Evolutionary conservation across 495 filamentous ascomycete species (phyloP), one percentile per base, ranked within the genome.

Genomic region (Neurospora pannonica): DNA sequence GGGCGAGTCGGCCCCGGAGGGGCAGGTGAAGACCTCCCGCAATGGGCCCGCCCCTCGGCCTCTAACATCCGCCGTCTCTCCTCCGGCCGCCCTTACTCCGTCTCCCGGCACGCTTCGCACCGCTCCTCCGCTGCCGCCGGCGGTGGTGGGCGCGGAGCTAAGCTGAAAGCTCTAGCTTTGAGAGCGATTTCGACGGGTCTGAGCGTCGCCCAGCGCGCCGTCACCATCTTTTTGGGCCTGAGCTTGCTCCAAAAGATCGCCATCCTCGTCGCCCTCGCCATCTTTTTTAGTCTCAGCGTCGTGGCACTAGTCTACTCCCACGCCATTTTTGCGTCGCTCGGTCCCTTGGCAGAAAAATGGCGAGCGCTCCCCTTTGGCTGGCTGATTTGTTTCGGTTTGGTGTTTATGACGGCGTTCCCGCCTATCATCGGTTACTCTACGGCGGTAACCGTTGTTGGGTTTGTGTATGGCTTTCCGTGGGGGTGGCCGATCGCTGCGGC

Each of bases 351-450:
- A 4, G 83, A 89, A 76, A 85, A 87, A 75, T 97, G 94, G 94
- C 89, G 92, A 75, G 86, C 88, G 9, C 81, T 92, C 0, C 81
- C 79, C 31, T 87, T 86, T 70, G 96, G 92, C 13, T 97, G 93
- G 88, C 82, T 94, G 70, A 87, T 97, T 28, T 83, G 97, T 31
- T 98, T 93, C 90, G 78, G 89, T 2, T 82, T 94, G 78, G 92
- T 91, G 24, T 95, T 94, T 79, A 81, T 89, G 39, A 90, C 92
- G 10, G 93, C 91, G 1, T 97, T 99, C 81, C 96, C 96, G 4
- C 96, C 96, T 4, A 79, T 97, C 74, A 92, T 99, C 77, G 96
- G 96, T 9, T 98, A 97, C 85, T 92, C 91, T 37, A 93, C 92
- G 0, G 90, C 90, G 74, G 87, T 97, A n/a, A 97, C 94, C 1